Evolutionary conservation across 2,329 filamentous ascomycete genomes (phyloP).

Genomic region (Anthostomella pinea): DNA sequence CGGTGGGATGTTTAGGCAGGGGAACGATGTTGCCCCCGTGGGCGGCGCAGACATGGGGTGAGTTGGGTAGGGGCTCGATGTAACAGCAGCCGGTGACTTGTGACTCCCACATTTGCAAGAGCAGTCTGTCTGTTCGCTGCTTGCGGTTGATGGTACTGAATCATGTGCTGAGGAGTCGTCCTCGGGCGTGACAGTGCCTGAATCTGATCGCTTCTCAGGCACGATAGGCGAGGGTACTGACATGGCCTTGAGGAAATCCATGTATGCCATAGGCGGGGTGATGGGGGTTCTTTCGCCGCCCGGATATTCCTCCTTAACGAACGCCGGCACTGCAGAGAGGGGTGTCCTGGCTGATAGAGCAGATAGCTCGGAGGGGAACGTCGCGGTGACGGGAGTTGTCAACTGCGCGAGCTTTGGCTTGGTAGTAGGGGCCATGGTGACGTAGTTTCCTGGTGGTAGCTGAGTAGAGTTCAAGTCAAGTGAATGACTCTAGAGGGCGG

Average conservation of each 20-base stretch:
- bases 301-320: slow-evolving; percentile 62
- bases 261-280: slow-evolving; percentile 84
- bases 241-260: slow-evolving; percentile 87
- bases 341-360: slow-evolving; percentile 68
- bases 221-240: slow-evolving; percentile 68
- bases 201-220: slow-evolving; percentile 52
- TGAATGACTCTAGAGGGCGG: slow-evolving; percentile 40
- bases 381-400: slow-evolving; percentile 60
- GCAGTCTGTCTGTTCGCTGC: slow-evolving; percentile 53
- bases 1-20: slow-evolving; percentile 72
- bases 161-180: slow-evolving; percentile 42
- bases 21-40: slow-evolving; percentile 58
- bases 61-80: slow-evolving; percentile 51
- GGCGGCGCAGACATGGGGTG: slow-evolving; percentile 59
- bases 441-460: slow-evolving; percentile 14
- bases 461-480: slow-evolving; percentile 37
- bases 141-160: slow-evolving; percentile 54
- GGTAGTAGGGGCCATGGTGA: slow-evolving; percentile 47
- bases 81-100: slow-evolving; percentile 45
- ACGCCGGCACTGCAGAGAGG: slow-evolving; percentile 54
- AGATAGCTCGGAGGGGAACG: slow-evolving; percentile 59
- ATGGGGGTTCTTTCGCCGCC: slow-evolving; percentile 77
- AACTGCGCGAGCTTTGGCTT: slow-evolving; percentile 62
- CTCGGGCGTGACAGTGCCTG: slow-evolving; percentile 48
- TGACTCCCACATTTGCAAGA: slow-evolving; percentile 55